A percentile compares a stretch with the other conserved stretches of the same genome.
Conservation (phyloP, 352 stramenopile species). For the Phytophthora podocarpi region DNA sequence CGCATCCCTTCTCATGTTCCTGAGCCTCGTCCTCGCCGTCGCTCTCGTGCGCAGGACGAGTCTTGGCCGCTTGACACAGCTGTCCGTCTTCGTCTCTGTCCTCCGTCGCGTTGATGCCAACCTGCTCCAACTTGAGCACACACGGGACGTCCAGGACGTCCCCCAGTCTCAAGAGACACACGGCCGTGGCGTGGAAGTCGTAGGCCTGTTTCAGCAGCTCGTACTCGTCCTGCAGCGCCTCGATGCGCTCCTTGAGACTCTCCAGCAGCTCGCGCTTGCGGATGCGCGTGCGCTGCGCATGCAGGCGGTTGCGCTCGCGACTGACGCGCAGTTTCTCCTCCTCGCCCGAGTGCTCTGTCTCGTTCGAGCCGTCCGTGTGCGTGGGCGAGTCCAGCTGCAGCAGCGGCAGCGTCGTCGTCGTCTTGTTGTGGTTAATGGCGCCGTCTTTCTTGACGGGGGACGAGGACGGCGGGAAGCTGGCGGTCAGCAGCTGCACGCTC, state of each 20-base stretch:
- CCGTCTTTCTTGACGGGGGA: conserved; percentile 72
- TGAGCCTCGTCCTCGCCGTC: conserved; percentile 39
- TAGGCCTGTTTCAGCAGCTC: conserved; percentile 73
- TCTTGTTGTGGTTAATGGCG: conserved; percentile 31
- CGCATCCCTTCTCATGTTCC: conserved; percentile 56
- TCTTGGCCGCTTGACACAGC: conserved; percentile 15
- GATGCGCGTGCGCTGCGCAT: conserved; percentile 76
- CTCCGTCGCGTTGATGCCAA: conserved; percentile 45
- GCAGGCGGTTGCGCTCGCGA: conserved; percentile 76
- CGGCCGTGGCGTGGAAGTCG: conserved; percentile 74
- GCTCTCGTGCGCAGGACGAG: conserved; percentile 35
- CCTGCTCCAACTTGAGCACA: conserved; percentile 57
- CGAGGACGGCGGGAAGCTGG: conserved; percentile 51
- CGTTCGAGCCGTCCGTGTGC: conserved; percentile 19
- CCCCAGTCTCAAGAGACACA: conserved; percentile 64
- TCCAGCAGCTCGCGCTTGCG: conserved; percentile 80
- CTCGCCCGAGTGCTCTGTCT: conserved; percentile 29
- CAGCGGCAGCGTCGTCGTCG: conserved; percentile 36
- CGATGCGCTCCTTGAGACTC: conserved; percentile 75
- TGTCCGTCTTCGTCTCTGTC: conserved; percentile 43
- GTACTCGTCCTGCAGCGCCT: conserved; percentile 62
- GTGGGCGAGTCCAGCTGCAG: conserved; percentile 55
- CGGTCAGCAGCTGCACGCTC: conserved; percentile 43
- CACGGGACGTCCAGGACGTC: conserved; percentile 43
- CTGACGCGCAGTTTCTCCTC: conserved; percentile 77